Percentiles rank a stretch among this genome's conserved stretches.
Conservation (phyloP, 768 basidiomycete species). For the Mycena leptocephala region DNA sequence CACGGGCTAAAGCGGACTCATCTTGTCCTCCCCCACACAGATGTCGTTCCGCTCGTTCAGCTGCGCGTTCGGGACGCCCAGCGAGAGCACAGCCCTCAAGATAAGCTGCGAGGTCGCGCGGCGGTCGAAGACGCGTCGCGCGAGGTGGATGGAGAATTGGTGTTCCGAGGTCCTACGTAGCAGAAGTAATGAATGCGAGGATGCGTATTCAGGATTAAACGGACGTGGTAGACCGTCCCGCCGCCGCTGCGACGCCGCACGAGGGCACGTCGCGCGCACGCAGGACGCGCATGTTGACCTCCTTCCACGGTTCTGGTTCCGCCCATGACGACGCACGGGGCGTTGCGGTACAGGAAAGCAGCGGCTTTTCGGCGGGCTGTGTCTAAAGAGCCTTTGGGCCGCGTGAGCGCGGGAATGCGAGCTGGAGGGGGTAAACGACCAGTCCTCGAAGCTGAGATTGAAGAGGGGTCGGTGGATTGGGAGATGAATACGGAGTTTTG, state of each 20-base stretch:
- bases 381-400: conserved; percentile 71
- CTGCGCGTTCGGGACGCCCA: conserved; percentile 79
- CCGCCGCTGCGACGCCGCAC: conserved; percentile 93
- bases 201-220: conserved; percentile 44
- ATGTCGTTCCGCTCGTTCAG: conserved; percentile 96
- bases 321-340: conserved; percentile 94
- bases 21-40: conserved; percentile 90
- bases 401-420: background rate
- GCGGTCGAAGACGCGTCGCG: conserved; percentile 86
- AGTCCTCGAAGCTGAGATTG: conserved; percentile 93
- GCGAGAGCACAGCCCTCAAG: conserved; percentile 79
- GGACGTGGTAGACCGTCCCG: conserved; percentile 96
- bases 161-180: conserved; percentile 93
- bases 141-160: conserved; percentile 97
- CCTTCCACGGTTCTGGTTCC: conserved; percentile 99
- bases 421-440: conserved; percentile 62
- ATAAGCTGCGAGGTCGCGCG: conserved; percentile 84
- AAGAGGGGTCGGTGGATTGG: conserved; percentile 88
- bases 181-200: background rate
- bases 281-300: conserved; percentile 84
- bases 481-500: conserved; percentile 80
- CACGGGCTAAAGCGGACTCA: conserved; percentile 62
- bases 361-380: conserved; percentile 77
- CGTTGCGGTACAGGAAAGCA: conserved; percentile 92
- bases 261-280: conserved; percentile 75